These are phyloP conservation scores for Podaxis sp. DNA, from an alignment of 768 basidiomycete species.

Conservation along the genomic window DNA sequence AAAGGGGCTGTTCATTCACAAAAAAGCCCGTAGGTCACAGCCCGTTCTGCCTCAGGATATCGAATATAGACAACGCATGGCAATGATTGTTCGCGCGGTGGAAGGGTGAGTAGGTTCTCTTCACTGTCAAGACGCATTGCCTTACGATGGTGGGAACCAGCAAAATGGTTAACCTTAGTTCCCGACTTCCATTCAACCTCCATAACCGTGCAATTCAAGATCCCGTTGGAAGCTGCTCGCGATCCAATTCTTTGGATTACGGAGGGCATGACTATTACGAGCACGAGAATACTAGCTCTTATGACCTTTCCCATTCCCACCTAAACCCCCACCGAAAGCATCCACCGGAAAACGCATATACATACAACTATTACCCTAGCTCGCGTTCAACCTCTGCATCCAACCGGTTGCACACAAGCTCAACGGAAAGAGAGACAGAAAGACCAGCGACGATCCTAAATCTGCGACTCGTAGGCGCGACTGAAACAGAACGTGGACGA, in stretches of 20 bases:
- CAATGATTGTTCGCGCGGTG: constrained; percentile 52
- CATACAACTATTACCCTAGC: not conserved
- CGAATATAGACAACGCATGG: constrained; percentile 9
- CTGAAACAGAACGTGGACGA: constrained; percentile 16
- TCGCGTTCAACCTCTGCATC: constrained; percentile 11
- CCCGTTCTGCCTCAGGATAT: not conserved
- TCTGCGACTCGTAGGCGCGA: constrained; percentile 28
- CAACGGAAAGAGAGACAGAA: constrained; percentile 17
- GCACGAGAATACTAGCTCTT: constrained; percentile 4
- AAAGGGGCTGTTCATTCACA: not conserved
- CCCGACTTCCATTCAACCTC: constrained; percentile 60
- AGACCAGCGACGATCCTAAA: constrained; percentile 29
- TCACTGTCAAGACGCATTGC: constrained; percentile 1
- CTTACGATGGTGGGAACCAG: constrained; percentile 28
- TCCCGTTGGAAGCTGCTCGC: constrained; percentile 22
- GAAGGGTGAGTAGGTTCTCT: constrained; percentile 45
- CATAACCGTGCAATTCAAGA: constrained; percentile 33
- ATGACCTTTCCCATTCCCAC: not conserved
- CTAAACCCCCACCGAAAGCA: constrained; percentile 5
- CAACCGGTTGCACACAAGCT: not conserved
- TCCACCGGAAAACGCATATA: constrained; percentile 4
- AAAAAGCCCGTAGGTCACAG: constrained; percentile 1
- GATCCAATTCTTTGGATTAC: constrained; percentile 23
- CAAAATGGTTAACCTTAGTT: constrained; percentile 70
- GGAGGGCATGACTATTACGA: constrained; percentile 14